These are phyloP conservation scores for Euphorbia schlechtendalii DNA, from an alignment of 441 rosid genomes.

Conservation along the genomic window DNA sequence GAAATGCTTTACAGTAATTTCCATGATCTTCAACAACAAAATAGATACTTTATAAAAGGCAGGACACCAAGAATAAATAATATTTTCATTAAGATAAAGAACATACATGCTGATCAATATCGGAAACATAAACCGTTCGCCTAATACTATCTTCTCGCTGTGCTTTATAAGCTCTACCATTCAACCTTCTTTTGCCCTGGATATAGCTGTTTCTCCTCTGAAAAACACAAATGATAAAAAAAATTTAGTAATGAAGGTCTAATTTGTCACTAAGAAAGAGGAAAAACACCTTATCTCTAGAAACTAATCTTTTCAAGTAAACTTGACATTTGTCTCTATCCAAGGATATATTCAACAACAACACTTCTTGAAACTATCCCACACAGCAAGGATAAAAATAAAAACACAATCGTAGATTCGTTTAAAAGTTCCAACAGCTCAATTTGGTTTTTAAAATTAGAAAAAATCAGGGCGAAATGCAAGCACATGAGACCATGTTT, in stretches of 20 bases:
- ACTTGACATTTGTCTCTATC: too few relatives aligned
- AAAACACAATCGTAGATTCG: not conserved
- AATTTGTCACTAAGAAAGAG: not conserved
- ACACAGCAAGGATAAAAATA: not conserved
- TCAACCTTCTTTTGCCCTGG: slow-evolving; percentile 65
- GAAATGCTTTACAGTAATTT: not conserved
- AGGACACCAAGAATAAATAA: slow-evolving; percentile 9
- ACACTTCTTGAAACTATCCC: not conserved
- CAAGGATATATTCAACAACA: not conserved
- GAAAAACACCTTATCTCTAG: too few relatives aligned
- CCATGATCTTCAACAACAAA: slow-evolving; percentile 10
- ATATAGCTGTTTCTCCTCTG: slow-evolving; percentile 55
- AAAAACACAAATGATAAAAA: slow-evolving; percentile 20
- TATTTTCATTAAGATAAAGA: slow-evolving; percentile 2
- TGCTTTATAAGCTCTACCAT: slow-evolving; percentile 68
- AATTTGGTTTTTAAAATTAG: not conserved
- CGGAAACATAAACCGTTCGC: slow-evolving; percentile 92
- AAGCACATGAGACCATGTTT: too few relatives aligned
- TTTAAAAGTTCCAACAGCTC: not conserved
- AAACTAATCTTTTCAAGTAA: too few relatives aligned
- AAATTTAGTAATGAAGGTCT: slow-evolving; percentile 17
- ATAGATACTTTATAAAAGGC: not conserved
- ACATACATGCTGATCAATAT: slow-evolving; percentile 88
- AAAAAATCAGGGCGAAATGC: not conserved
- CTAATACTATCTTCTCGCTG: slow-evolving; percentile 76